These are phyloP conservation scores for Chytriomyces confervae DNA, from an alignment of 192 early-diverging fungal species.

Conservation along the genomic window DNA sequence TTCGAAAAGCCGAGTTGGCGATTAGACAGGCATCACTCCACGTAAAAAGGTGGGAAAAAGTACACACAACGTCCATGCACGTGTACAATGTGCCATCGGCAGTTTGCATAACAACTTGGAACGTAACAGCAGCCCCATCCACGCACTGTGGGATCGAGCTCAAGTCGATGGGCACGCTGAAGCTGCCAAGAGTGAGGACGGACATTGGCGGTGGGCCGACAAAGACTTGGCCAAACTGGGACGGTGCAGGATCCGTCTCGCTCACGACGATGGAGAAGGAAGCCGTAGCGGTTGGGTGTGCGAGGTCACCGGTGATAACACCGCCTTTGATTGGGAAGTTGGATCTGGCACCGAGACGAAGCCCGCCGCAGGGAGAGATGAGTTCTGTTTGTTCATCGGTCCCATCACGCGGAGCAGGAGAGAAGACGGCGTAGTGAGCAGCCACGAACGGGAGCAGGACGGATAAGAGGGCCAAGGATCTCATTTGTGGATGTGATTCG, in stretches of 20 bases:
- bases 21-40: no score
- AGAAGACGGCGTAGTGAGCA: neutral
- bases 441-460: conserved; percentile 1
- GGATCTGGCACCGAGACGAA: conserved; percentile 44
- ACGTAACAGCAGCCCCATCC: conserved; percentile 9
- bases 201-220: neutral
- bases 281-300: conserved; percentile 47
- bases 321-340: conserved; percentile 52
- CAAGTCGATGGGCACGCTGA: neutral
- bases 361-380: conserved; percentile 59
- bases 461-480: neutral
- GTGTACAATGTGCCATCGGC: conserved; percentile 7
- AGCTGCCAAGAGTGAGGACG: neutral
- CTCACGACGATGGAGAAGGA: conserved; percentile 47
- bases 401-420: conserved; percentile 8
- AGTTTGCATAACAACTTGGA: conserved; percentile 16
- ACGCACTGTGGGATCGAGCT: neutral
- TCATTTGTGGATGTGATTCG: neutral
- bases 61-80: conserved; percentile 20
- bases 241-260: conserved; percentile 45
- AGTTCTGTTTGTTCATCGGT: conserved; percentile 48
- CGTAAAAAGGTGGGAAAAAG: neutral
- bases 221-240: conserved; percentile 16
- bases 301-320: conserved; percentile 42
- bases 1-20: no score